These are phyloP conservation scores for Camillea tinctor DNA, from an alignment of 2,329 filamentous ascomycete species.

Conservation along the genomic window DNA sequence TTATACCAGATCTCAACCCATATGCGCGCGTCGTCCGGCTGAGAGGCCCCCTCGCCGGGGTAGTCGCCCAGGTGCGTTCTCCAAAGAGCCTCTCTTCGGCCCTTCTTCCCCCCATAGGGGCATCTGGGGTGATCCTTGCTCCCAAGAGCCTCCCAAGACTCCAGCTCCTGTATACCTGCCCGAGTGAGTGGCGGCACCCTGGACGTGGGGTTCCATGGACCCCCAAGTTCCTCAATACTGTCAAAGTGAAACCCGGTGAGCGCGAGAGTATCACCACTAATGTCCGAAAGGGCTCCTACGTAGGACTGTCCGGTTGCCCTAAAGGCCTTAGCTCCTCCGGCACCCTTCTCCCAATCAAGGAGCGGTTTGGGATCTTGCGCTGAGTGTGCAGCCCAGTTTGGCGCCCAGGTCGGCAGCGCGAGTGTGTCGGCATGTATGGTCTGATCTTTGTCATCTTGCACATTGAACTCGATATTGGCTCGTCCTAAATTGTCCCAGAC, in stretches of 20 bases:
- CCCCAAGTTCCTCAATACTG: constrained; percentile 4
- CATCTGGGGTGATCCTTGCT: not conserved
- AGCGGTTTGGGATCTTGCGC: constrained; percentile 8
- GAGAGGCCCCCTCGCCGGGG: constrained; percentile 2
- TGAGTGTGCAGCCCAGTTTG: constrained; percentile 11
- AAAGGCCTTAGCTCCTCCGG: not conserved
- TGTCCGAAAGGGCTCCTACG: not conserved
- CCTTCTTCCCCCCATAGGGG: constrained; percentile 3
- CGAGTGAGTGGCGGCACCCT: constrained; percentile 3
- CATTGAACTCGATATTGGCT: constrained; percentile 3
- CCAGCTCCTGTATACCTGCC: constrained; percentile 2
- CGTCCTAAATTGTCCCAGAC: constrained; percentile 15
- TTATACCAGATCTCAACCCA: constrained; percentile 10
- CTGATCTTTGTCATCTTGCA: not conserved
- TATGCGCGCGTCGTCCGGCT: not conserved
- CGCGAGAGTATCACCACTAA: constrained; percentile 1
- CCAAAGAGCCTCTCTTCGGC: constrained; percentile 9
- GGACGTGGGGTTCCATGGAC: constrained; percentile 7
- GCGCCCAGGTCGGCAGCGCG: constrained; percentile 13
- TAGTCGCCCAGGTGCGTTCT: constrained; percentile 7
- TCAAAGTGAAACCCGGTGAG: constrained; percentile 6
- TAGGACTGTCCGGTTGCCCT: not conserved
- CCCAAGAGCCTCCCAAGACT: constrained; percentile 5
- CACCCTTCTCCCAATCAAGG: constrained; percentile 2
- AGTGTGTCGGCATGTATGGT: not conserved